Evolutionary conservation across 768 basidiomycete genomes (phyloP), one percentile per base, ranked within the genome.

Genomic region (Auricularia heimuer): DNA sequence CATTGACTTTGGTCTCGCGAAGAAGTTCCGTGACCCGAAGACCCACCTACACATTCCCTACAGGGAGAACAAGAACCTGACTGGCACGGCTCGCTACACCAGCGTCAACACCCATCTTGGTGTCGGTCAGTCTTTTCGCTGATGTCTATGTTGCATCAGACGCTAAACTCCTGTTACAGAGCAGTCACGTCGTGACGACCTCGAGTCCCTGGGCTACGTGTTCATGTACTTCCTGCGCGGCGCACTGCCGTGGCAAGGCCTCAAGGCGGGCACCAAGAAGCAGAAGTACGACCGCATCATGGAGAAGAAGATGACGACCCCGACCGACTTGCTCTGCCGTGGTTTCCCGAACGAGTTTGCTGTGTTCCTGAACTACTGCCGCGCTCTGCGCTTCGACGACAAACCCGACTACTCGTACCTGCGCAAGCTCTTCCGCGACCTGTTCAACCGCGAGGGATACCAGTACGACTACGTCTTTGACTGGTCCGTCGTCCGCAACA

Each of bases 241-340:
- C 61, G 89, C 93, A 65, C 85, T 99, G 54, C 96, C 96, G 37
- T 99, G 96, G 96, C 97, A 99, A 77, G 97, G 97, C 66, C 86
- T 99, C 75, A 99, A 99, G 81, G 97, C 97, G 66, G 96, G 96
- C 47, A 99, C 97, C 66, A 99, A 99, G 92, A 99, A 99, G 86
- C 97, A 99, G 83, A 99, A 99, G 81, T 98, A 98, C 77, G 97
- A 98, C 78, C 89, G 97, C 67, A 99, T 99, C 81, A 99, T 99
- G 97, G 97, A 99, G 80, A 99, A 99, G 86, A 99, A 99, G 86
- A 98, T 99, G 94, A 98, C 97, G 44, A 97, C 94, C 0, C 92
- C 94, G 56, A 95, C 92, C 62, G 94, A 98, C 75, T 82, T 96
- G 65, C 86, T 99, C 35, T 98, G 96, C 81, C 94, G 96, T 70